A percentile compares a stretch with the other conserved stretches of the same genome.
phyloP scores from a whole-genome alignment of 129 eudicot species.

The Saussurea involucrata region DNA sequence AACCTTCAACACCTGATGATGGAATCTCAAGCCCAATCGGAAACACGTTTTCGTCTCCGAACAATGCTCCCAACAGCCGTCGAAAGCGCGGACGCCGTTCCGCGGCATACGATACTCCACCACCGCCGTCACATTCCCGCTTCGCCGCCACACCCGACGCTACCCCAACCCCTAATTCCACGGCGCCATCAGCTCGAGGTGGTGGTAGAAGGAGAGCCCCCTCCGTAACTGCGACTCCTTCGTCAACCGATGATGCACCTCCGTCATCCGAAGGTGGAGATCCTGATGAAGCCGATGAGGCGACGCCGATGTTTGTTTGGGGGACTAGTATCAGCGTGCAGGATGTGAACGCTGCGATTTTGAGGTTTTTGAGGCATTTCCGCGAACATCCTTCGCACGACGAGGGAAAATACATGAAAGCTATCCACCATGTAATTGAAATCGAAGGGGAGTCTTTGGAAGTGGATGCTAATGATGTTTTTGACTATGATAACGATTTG shows the following conservation, averaged over 20 bases:
- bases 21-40: constrained; percentile 63
- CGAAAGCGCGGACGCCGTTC: constrained; percentile 54
- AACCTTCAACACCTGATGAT: constrained; percentile 65
- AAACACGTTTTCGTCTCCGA: constrained; percentile 68
- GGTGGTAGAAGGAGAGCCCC: constrained; percentile 40
- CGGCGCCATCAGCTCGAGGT: constrained; percentile 18
- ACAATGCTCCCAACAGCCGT: constrained; percentile 27
- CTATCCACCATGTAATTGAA: constrained; percentile 63
- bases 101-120: constrained; percentile 47
- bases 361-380: constrained; percentile 72
- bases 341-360: constrained; percentile 83
- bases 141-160: constrained; percentile 45
- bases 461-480: constrained; percentile 81
- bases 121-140: constrained; percentile 38
- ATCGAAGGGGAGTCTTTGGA: constrained; percentile 81
- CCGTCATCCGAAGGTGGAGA: constrained; percentile 78
- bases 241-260: constrained; percentile 44
- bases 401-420: constrained; percentile 85
- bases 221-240: constrained; percentile 46
- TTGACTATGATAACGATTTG: constrained; percentile 72
- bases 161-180: constrained; percentile 42
- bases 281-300: constrained; percentile 52
- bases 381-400: constrained; percentile 38
- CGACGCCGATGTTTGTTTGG: constrained; percentile 95
- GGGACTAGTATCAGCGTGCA: constrained; percentile 94